Base-by-base conservation (phyloP, 495 filamentous ascomycete genomes). In the Aspergillus biplanus region DNA sequence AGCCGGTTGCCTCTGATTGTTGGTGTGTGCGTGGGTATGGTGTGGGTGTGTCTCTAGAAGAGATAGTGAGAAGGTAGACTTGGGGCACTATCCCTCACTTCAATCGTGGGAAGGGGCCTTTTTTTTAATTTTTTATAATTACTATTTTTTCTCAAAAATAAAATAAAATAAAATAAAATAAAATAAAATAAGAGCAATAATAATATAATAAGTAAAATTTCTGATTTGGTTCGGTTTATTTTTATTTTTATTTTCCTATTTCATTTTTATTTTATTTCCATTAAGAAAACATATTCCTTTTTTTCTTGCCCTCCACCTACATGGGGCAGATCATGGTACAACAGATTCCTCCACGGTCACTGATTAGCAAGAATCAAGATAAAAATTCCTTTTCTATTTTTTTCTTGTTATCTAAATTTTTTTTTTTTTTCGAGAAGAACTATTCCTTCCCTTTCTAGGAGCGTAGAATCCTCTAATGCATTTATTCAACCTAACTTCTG, bases 71-170 rank as follows among this genome's bases (percentile, higher is more conserved):
- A 50, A 18, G 47, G 27, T 18, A 50, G 11, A 7, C 47, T 50
- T 31, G 9, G 47, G 47, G 21, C n/a, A 11, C 13, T 67, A 71
- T 75, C 74, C 73, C 73, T 74, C 70, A 72, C 73, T 59, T 65
- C 18, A 37, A 16, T 56, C 62, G 47, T 18, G 13, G 47, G 47
- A 50, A 5, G 47, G 47, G 47, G 47, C 47, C 47, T 18, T 50
- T 50, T 59, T 34, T 32, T 52, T 34, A 52, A 63, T 62, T 62
- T 50, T 56, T 42, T 55, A 61, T 52, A 49, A 63, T 65, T 65
- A 58, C 35, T 39, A 44, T 64, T 61, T 61, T 59, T 33, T 33
- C n/a, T 59, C 3, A 58, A 58, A 46, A 42, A 46, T 42, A 27
- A 58, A 58, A 44, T 11, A 58, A 16, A 33, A 21, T 42, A 27